Conservation (phyloP, 1,284 basidiomycete genomes). For the Papiliotrema flavescens region DNA sequence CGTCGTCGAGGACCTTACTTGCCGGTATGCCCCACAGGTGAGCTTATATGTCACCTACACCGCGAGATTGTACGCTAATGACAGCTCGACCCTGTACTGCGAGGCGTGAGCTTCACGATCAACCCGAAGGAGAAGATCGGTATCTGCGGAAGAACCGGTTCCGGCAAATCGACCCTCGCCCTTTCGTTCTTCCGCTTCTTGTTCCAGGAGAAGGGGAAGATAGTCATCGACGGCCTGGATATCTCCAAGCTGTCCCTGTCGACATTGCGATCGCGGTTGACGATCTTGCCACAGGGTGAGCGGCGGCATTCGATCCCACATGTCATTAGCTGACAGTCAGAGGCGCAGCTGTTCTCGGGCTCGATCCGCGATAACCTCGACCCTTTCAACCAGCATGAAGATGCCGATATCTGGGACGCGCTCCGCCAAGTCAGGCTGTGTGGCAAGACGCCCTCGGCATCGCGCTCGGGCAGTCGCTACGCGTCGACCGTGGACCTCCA, state of each 20-base stretch:
- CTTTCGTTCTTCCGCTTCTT: conserved; percentile 54
- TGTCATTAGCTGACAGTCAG: conserved; percentile 25
- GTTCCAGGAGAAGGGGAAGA: conserved; percentile 47
- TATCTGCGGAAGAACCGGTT: conserved; percentile 54
- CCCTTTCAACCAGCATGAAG: conserved; percentile 52
- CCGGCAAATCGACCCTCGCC: conserved; percentile 48
- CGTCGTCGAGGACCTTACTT: conserved; percentile 50
- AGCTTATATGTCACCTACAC: background rate
- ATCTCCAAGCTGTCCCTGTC: conserved; percentile 51
- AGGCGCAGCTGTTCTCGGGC: conserved; percentile 51
- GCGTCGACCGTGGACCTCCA: conserved; percentile 8
- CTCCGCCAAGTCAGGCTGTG: conserved; percentile 53
- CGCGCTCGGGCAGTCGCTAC: conserved; percentile 20
- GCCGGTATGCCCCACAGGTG: conserved; percentile 51
- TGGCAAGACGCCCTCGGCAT: conserved; percentile 33
- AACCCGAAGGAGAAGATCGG: conserved; percentile 53
- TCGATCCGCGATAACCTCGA: conserved; percentile 52
- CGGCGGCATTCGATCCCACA: too few species aligned
- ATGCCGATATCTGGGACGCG: conserved; percentile 54
- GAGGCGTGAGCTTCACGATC: conserved; percentile 52
- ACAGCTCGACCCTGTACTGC: conserved; percentile 52
- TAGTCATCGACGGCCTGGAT: conserved; percentile 52
- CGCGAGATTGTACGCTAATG: background rate
- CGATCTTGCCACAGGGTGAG: conserved; percentile 53
- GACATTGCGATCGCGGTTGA: conserved; percentile 53